phyloP scores from a whole-genome alignment of 83 land plant species.

The Picea abies region DNA sequence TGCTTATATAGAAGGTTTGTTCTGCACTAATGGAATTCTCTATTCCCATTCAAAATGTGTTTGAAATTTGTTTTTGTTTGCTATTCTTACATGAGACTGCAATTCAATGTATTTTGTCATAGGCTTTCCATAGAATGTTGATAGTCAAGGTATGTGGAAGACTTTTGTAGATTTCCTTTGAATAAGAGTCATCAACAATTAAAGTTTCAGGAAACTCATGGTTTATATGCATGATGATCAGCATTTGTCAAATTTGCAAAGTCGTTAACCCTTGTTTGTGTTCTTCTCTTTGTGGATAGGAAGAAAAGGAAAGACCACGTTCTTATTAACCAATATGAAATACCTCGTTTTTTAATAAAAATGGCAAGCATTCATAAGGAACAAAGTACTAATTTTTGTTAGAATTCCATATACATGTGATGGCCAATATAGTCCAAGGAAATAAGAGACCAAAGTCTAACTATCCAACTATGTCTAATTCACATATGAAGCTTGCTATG shows the following conservation, averaged over 20 bases:
- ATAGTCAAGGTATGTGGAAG: not conserved
- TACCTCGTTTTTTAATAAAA: not conserved
- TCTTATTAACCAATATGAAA: not conserved
- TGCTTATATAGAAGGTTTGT: not conserved
- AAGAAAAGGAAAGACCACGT: not conserved
- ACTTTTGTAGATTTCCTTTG: not conserved
- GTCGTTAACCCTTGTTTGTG: not conserved
- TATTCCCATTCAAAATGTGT: not conserved
- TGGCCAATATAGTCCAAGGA: not conserved
- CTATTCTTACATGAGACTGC: not conserved
- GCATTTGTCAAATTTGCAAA: not conserved
- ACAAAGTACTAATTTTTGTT: not conserved
- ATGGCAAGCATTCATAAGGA: not conserved
- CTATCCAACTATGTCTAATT: not conserved
- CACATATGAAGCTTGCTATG: not conserved
- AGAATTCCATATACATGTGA: not conserved
- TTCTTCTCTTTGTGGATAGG: not conserved
- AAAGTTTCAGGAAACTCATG: not conserved
- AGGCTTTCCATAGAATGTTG: not conserved
- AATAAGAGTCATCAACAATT: not conserved
- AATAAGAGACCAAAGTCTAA: not conserved
- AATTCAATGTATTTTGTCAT: not conserved
- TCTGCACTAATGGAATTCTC: not conserved
- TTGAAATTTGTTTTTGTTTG: constrained; percentile 1
- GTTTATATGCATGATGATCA: not conserved